Evolutionary conservation across 164 flowering plant species (phyloP), one percentile per base, ranked within the genome.

Genomic region (Vitis amurensis): DNA sequence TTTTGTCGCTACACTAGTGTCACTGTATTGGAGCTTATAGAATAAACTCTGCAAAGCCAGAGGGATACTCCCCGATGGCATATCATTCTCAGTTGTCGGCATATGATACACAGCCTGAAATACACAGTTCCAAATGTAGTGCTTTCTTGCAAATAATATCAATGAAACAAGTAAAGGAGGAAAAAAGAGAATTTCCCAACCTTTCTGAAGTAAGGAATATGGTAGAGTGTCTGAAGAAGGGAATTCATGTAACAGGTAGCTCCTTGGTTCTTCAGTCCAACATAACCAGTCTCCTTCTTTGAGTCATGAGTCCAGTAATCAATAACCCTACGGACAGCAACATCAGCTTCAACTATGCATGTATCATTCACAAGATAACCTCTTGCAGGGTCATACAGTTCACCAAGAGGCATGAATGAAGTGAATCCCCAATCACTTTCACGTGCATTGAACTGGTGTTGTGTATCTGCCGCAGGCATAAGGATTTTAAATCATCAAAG

Each of bases 221-320:
- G 82, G 77, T 76, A 79, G 31, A 74, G 53, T 4, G 81, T 78
- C 57, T 78, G 81, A 29, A 78, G 69, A 60, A 80, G 78, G 48
- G 83, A 80, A 50, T 80, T 80, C 83, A 80, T 80, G 66, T 80
- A 80, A 65, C 83, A 80, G 59, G 83, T 80, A 9, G 83, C 83
- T 49, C 83, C 83, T 61, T 80, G 83, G 59, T 80, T 80, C 71
- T 80, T 77, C 29, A 80, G 83, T 11, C 83, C 83, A 49, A 80
- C 83, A 74, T 50, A 80, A 58, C 83, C 83, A 4, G 83, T 80
- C 58, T 77, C 80, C 67, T 80, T 80, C 69, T 80, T 80, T 47
- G 83, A 80, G 68, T 80, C 80, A 77, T 77, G 52, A 1, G 80
- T 11, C 80, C 77, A 74, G 59, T 80, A 71, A 67, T 77, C 78